A percentile compares a stretch with the other conserved stretches of the same genome.
Conservation (phyloP, 176 grass and related monocot species). For the Bolboschoenus planiculmis region DNA sequence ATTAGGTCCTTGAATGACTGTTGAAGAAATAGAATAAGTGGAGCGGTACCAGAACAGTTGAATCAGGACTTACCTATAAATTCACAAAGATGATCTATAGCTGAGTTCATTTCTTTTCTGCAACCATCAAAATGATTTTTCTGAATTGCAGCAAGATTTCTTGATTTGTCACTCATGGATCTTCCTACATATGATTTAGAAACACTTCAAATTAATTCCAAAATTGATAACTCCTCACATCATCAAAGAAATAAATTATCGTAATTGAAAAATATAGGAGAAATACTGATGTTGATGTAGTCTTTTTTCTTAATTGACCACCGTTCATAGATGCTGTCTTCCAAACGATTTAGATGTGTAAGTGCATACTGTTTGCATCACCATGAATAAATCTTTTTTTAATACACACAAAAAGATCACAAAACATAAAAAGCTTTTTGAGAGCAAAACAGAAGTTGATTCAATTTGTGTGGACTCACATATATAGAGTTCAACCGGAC, state of each 20-base stretch:
- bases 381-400: constrained; percentile 31
- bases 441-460: constrained; percentile 10
- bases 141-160: constrained; percentile 36
- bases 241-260: constrained; percentile 24
- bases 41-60: background rate
- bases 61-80: constrained; percentile 57
- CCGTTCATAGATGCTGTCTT: constrained; percentile 92
- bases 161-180: constrained; percentile 59
- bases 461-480: constrained; percentile 46
- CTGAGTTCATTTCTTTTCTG: constrained; percentile 91
- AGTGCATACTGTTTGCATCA: constrained; percentile 70
- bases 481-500: constrained; percentile 95
- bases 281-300: constrained; percentile 64
- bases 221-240: constrained; percentile 11
- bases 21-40: background rate
- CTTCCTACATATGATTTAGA: constrained; percentile 51
- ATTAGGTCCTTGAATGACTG: background rate
- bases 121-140: constrained; percentile 85
- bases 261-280: constrained; percentile 14
- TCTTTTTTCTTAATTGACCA: constrained; percentile 73
- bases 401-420: constrained; percentile 21
- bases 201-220: constrained; percentile 15
- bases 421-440: background rate
- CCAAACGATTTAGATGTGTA: constrained; percentile 83
- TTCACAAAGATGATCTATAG: constrained; percentile 88